These are phyloP conservation scores for Chaetomium tenue DNA, from an alignment of 495 filamentous ascomycete genomes.

Conservation along the genomic window DNA sequence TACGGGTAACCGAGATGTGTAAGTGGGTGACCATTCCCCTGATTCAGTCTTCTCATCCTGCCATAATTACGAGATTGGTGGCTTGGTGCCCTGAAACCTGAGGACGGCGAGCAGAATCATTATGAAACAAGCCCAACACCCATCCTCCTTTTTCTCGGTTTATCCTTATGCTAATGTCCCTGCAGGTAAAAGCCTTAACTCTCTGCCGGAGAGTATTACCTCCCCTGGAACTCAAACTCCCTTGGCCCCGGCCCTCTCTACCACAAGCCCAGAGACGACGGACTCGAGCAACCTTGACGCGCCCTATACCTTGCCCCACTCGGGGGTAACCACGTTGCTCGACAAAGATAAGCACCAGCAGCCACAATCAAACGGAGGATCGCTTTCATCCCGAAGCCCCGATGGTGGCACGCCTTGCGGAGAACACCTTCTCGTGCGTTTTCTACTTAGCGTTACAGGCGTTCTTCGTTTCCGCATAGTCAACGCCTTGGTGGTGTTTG, in stretches of 20 bases:
- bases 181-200: not conserved
- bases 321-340: not conserved
- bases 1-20: not conserved
- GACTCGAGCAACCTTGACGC: not conserved
- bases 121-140: not conserved
- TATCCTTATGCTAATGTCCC: not conserved
- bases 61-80: not conserved
- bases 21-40: not conserved
- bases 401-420: slow-evolving; percentile 19
- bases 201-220: not conserved
- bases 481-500: slow-evolving; percentile 76
- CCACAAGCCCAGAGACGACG: not conserved
- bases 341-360: not conserved
- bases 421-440: slow-evolving; percentile 48
- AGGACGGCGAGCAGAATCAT: not conserved
- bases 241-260: not conserved
- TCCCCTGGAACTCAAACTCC: not conserved
- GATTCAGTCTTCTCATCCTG: not conserved
- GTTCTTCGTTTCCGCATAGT: slow-evolving; percentile 68
- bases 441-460: slow-evolving; percentile 51
- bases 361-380: not conserved
- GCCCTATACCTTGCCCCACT: not conserved
- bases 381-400: not conserved
- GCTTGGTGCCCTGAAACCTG: too few species aligned
- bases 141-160: not conserved